Percentiles rank a stretch among this genome's conserved stretches.
phyloP scores from a whole-genome alignment of 2,329 filamentous ascomycete genomes.

The Neonectria neomacrospora region DNA sequence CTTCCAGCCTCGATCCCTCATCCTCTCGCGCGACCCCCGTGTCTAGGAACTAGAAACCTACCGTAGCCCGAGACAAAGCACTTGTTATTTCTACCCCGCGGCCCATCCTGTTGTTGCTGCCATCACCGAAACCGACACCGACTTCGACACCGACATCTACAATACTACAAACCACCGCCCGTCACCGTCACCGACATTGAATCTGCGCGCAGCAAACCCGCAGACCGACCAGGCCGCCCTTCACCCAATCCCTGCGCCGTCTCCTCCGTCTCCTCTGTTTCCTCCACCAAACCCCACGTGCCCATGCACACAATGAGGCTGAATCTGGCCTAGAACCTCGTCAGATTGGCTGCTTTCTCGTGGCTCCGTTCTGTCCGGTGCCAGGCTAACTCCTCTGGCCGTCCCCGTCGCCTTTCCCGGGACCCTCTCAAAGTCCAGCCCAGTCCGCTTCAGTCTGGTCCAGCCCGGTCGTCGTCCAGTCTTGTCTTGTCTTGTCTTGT shows the following conservation, averaged over 20 bases:
- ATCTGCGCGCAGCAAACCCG: constrained; percentile 3
- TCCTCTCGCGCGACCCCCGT: not conserved
- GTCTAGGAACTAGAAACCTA: not conserved
- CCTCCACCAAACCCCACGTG: constrained; percentile 43
- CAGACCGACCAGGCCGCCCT: constrained; percentile 21
- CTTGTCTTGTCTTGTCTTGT: not conserved
- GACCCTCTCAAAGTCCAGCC: constrained; percentile 9
- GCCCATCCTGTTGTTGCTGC: not conserved
- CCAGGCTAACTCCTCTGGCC: constrained; percentile 21
- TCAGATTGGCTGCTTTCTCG: constrained; percentile 36
- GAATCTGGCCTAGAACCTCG: constrained; percentile 44
- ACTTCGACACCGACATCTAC: not conserved
- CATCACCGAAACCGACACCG: not conserved
- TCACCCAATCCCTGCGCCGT: constrained; percentile 24
- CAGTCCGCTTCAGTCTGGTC: constrained; percentile 7
- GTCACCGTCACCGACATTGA: constrained; percentile 21
- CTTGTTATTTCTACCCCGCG: not conserved
- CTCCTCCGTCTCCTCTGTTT: constrained; percentile 19
- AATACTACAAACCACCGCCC: not conserved
- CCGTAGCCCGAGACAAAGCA: not conserved
- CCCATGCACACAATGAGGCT: constrained; percentile 44
- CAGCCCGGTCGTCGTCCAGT: constrained; percentile 13
- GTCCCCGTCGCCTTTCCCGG: constrained; percentile 26
- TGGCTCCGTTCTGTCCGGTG: constrained; percentile 20
- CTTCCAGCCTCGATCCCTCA: not conserved